Base-by-base conservation (phyloP, 768 basidiomycete genomes). In the Lyophyllum shimeji region DNA sequence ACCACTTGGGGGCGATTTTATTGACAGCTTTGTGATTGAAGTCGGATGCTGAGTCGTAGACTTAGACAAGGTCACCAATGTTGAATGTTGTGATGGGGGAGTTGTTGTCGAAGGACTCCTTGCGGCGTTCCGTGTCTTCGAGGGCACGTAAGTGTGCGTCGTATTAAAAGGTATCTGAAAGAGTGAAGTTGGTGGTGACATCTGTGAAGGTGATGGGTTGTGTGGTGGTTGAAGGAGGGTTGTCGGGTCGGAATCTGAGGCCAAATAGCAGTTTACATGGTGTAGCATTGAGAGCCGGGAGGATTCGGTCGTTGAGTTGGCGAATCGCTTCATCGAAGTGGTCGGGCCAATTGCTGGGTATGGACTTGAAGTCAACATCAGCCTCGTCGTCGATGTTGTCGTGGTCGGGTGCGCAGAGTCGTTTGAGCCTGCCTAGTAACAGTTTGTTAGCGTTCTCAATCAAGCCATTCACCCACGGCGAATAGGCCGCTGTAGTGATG, bases 41-140 rank as follows among this genome's bases (percentile, higher is more conserved):
- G 43, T 52, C 43, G 18, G 31, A 52, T 1, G 51, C 43, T 18
- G 51, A 52, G 29, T 52, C 29, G 20, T 52, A 52, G 2, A 52
- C 51, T 24, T 52, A 43, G 1, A 52, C 43, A 3, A 52, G 43
- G 42, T 52, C 51, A 1, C 51, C 43, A 6, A 45, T 43, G 4
- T 31, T n/a, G n/a, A n/a, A n/a, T n/a, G n/a, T n/a, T n/a, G n/a
- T n/a, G n/a, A n/a, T n/a, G n/a, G n/a, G n/a, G 17, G 43, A 52
- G 45, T 25, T 52, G 2, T 45, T 52, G 29, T 52, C 51, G 13
- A 52, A 52, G 1, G 51, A 52, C 21, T 29, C 25, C 18, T 52
- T 52, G 42, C 31, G 31, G 9, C 51, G 18, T 23, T 52, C 43
- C 1, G 51, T 31, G 25, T 45, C 51, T 52, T 52, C 21, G 1